phyloP scores from a whole-genome alignment of 164 flowering plant species.

The Stephania japonica region DNA sequence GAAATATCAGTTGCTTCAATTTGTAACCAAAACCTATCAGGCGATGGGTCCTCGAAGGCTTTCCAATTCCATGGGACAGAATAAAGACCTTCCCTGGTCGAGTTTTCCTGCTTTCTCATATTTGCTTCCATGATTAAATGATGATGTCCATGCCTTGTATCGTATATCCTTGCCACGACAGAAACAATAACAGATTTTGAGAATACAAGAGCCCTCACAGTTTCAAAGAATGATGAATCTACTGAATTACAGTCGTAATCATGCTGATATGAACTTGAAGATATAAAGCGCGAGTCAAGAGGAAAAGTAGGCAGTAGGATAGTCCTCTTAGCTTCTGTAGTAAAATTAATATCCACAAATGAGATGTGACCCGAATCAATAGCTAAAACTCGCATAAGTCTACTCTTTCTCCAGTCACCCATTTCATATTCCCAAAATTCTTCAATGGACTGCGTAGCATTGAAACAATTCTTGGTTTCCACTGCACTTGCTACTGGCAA shows the following conservation, averaged over 20 bases:
- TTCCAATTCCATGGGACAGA: conserved; percentile 65
- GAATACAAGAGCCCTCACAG: conserved; percentile 73
- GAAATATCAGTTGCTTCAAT: conserved; percentile 65
- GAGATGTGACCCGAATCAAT: conserved; percentile 78
- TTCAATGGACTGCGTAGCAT: conserved; percentile 20
- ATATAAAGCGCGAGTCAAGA: conserved; percentile 71
- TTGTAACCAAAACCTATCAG: conserved; percentile 75
- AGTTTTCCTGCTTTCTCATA: conserved; percentile 45
- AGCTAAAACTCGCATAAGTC: conserved; percentile 76
- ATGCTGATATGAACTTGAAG: conserved; percentile 25
- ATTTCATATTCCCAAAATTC: conserved; percentile 99
- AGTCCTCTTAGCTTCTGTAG: conserved; percentile 41
- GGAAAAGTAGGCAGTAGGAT: conserved; percentile 85
- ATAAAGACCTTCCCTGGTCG: conserved; percentile 59
- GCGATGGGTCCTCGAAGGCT: conserved; percentile 83
- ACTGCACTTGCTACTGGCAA: conserved; percentile 19
- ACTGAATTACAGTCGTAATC: conserved; percentile 34
- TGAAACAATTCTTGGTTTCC: conserved; percentile 32
- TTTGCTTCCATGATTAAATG: conserved; percentile 48
- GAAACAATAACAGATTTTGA: conserved; percentile 51
- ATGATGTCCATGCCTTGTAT: conserved; percentile 47
- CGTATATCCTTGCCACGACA: conserved; percentile 69
- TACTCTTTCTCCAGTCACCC: conserved; percentile 93
- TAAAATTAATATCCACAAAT: conserved; percentile 61
- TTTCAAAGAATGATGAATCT: conserved; percentile 35